Base-by-base conservation (phyloP, 805 yeast genomes). In the Debaryomyces maramus region DNA sequence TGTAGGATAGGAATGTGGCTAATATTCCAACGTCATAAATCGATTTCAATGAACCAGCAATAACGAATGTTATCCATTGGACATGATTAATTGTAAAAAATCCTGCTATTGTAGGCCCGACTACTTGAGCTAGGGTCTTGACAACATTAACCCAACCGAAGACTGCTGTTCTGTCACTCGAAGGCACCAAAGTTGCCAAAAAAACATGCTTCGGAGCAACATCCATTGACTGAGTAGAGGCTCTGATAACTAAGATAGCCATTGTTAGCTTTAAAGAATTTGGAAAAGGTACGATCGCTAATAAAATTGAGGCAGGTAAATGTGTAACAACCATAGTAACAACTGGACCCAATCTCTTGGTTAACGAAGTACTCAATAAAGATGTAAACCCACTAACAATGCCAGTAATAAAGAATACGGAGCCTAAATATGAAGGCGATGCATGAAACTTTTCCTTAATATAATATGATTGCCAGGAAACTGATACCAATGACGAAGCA, bases 201-300 rank as follows among this genome's bases (percentile, higher is more conserved):
- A 73, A 72, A 4, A 73, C 75, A 34, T 70, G 73, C 39, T 73
- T 73, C 7, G 78, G 72, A 1, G 77, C 74, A 20, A 67, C 59
- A 44, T 73, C 79, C 77, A 73, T 72, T 17, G 72, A 56, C 45
- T 72, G 71, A 24, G 73, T 66, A 2, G 61, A 48, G 1, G 73
- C 63, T 50, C 77, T 58, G 10, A 62, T 42, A 3, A 69, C 45
- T 30, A 66, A 43, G 3, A 65, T 52, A 10, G 58, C 46, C 36
- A 69, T 41, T 43, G 75, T 62, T 8, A 57, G 33, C 3, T 40
- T 33, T 23, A 69, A 49, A 18, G 61, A 54, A 3, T 52, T 40
- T 4, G 77, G 73, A 10, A 70, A 42, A 7, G 78, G 73, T 18
- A 70, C 60, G 14, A 67, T 32, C 10, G 63, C 53, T 24, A 71